These are phyloP conservation scores for Extremus antarcticus DNA, from an alignment of 495 filamentous ascomycete genomes.

Conservation along the genomic window DNA sequence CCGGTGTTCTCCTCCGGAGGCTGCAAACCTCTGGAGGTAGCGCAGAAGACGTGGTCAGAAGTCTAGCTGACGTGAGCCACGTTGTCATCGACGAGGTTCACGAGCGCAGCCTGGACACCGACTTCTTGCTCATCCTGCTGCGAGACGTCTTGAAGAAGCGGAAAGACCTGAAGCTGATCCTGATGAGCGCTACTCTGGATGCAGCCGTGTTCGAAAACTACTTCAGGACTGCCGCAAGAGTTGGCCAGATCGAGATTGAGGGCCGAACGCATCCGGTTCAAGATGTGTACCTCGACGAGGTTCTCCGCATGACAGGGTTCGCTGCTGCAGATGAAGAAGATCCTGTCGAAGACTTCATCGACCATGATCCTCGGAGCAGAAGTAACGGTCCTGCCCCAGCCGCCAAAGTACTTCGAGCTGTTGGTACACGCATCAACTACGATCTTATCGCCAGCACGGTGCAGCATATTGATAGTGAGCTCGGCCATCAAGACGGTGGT, in stretches of 20 bases:
- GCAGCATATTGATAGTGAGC: conserved; percentile 62
- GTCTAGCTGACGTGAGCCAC: conserved; percentile 81
- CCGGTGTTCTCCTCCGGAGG: conserved; percentile 83
- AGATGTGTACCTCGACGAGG: conserved; percentile 84
- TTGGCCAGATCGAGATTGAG: conserved; percentile 72
- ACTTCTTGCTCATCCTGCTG: conserved; percentile 84
- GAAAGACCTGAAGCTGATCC: conserved; percentile 76
- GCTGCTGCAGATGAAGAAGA: conserved; percentile 23
- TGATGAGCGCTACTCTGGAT: conserved; percentile 98
- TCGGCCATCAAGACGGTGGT: conserved; percentile 61
- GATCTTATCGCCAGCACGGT: conserved; percentile 73
- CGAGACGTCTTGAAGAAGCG: conserved; percentile 66
- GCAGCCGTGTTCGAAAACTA: conserved; percentile 77
- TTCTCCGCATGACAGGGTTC: conserved; percentile 71
- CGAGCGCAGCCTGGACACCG: conserved; percentile 88
- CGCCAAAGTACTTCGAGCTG: conserved; percentile 8
- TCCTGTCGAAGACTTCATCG: background rate
- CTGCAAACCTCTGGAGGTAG: conserved; percentile 77
- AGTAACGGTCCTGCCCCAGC: background rate
- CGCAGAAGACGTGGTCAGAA: conserved; percentile 63
- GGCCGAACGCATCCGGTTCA: conserved; percentile 83
- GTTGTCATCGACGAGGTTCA: conserved; percentile 96
- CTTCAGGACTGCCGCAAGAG: conserved; percentile 53
- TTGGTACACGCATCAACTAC: conserved; percentile 63
- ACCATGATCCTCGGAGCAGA: conserved; percentile 20